These are phyloP conservation scores for Phytophthora pluvialis DNA, from an alignment of 352 stramenopile species.

Conservation along the genomic window DNA sequence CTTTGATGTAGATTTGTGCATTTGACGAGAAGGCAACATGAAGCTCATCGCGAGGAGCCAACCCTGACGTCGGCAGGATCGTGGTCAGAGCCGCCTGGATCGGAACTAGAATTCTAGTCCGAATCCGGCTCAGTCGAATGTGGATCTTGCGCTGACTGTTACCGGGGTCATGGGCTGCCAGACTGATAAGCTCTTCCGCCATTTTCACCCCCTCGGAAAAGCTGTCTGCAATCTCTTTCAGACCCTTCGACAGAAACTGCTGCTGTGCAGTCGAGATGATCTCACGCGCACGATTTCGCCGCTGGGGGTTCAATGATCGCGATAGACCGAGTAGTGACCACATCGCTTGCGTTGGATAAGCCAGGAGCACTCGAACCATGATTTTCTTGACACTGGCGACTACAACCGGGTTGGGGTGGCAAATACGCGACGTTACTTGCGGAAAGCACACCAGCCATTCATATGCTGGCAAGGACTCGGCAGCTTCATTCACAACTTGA, in stretches of 20 bases:
- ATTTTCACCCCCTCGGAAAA: constrained; percentile 90
- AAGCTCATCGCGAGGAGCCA: constrained; percentile 56
- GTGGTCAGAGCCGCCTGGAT: constrained; percentile 80
- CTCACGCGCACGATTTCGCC: constrained; percentile 62
- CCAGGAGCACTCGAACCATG: constrained; percentile 91
- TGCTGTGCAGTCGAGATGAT: constrained; percentile 71
- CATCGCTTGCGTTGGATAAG: constrained; percentile 97
- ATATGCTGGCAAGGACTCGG: constrained; percentile 73
- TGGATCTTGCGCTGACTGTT: constrained; percentile 81
- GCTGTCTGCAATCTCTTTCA: constrained; percentile 78
- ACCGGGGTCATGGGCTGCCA: constrained; percentile 90
- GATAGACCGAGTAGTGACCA: constrained; percentile 97
- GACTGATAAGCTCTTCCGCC: constrained; percentile 93
- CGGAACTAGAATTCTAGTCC: constrained; percentile 81
- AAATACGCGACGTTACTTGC: constrained; percentile 97
- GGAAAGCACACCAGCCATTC: constrained; percentile 98
- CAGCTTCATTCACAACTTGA: constrained; percentile 63
- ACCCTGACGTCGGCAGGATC: constrained; percentile 67
- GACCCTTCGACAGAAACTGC: constrained; percentile 66
- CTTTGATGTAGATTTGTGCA: constrained; percentile 86
- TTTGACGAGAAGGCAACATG: constrained; percentile 70
- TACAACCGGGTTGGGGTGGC: constrained; percentile 88
- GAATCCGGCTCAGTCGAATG: constrained; percentile 72
- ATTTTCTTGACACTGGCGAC: constrained; percentile 93
- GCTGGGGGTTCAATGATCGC: constrained; percentile 88